Conservation (phyloP, 225 moss, liverwort and hornwort genomes). For the Anthoceros angustus region DNA sequence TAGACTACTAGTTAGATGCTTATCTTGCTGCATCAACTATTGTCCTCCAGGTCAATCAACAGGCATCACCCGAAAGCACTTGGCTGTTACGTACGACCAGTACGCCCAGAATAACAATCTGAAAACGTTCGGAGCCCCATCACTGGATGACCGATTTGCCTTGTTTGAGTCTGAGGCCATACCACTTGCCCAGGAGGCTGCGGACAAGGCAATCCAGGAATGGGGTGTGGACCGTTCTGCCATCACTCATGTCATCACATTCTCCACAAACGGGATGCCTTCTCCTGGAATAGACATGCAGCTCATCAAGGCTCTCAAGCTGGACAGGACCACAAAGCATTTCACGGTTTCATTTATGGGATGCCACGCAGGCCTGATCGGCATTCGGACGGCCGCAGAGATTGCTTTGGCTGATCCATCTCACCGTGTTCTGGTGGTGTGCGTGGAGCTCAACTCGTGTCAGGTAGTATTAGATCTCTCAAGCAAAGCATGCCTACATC, state of each 20-base stretch:
- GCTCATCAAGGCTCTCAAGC: constrained; percentile 27
- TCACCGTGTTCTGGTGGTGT: constrained; percentile 32
- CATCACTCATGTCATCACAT: constrained; percentile 25
- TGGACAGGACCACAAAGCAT: constrained; percentile 23
- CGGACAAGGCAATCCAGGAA: constrained; percentile 16
- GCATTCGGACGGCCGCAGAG: constrained; percentile 32
- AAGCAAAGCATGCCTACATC: neutral
- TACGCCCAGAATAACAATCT: constrained; percentile 14
- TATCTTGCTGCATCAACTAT: neutral
- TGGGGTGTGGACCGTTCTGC: constrained; percentile 26
- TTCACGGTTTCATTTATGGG: constrained; percentile 39
- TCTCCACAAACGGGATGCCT: constrained; percentile 21
- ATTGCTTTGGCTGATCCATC: constrained; percentile 22
- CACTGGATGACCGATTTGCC: constrained; percentile 18
- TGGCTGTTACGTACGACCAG: constrained; percentile 18
- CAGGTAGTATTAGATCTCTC: constrained; percentile 6
- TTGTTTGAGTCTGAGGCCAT: constrained; percentile 19
- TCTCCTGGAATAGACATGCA: constrained; percentile 31
- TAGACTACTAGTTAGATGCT: neutral
- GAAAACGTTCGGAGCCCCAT: constrained; percentile 17
- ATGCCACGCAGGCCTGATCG: constrained; percentile 27
- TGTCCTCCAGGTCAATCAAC: constrained; percentile 17
- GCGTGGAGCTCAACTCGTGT: constrained; percentile 31
- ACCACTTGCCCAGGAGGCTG: constrained; percentile 16
- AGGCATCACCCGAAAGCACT: constrained; percentile 24